Base-by-base conservation (phyloP, 371 early-diverging fungal genomes). In the Chytridiales sp. region DNA sequence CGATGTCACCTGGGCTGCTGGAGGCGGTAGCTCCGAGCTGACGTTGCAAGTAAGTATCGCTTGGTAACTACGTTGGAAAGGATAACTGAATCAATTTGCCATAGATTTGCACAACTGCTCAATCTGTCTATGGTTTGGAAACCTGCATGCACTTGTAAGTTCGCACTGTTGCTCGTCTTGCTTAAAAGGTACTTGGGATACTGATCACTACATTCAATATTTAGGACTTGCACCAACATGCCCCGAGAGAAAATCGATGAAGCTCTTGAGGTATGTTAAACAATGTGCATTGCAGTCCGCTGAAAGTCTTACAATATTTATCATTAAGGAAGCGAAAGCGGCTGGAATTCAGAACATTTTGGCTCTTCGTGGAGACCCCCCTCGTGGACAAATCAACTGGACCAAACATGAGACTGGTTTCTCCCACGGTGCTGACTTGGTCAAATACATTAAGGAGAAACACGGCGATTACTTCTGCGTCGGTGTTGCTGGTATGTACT, bases 1-100 rank as follows among this genome's bases (percentile, higher is more conserved):
- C 51, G 95, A 95, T 71, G 90, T 96, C 22, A 96, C 97, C 4
- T 96, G 97, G 97, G 90, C 91, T 62, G 94, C 94, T 60, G 97
- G 97, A 54, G 97, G 97, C 26, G 85, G 86, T 52, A 85, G 91
- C 38, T 88, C 92, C 3, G 91, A 94, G 50, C 80, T 94, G 55
- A 94, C 94, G 15, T 52, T 81, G 42, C 70, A 81, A 67, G 73
- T 79, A 29, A n/a, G 32, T 40, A 40, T 50, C 8, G 8, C 9
- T 24, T 43, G 24, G 27, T 31, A 3, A 4, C 50, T n/a, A n/a
- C 15, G 38, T 29, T 62, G 38, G 29, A n/a, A 11, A 36, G 38
- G 42, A 35, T 27, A n/a, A 11, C 41, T 2, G 34, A 38, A 6
- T 11, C 31, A 5, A 26, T 26, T 36, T 15, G 15, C 44, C 24